A percentile compares a stretch with the other conserved stretches of the same genome.
Evolutionary conservation across 2,329 filamentous ascomycete species (phyloP).

Genomic region (Nemania diffusa): DNA sequence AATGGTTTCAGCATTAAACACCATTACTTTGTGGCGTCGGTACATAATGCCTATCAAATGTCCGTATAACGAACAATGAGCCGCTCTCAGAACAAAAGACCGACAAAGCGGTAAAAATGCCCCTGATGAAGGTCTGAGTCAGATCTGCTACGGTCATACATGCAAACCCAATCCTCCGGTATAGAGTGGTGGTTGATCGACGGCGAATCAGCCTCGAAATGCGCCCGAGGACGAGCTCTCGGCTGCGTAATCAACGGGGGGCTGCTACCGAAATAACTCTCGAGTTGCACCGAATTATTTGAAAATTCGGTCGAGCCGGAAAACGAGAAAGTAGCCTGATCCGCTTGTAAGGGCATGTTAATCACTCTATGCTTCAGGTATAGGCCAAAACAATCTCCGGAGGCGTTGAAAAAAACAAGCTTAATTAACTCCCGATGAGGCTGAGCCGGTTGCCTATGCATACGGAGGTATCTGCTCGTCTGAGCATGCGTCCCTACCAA

Average conservation of each 20-base stretch:
- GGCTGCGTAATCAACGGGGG: constrained; percentile 3
- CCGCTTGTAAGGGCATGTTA: not conserved
- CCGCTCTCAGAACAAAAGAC: not conserved
- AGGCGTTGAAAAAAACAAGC: not conserved
- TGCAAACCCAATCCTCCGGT: not conserved
- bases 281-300: not conserved
- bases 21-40: not conserved
- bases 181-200: not conserved
- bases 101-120: not conserved
- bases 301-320: not conserved
- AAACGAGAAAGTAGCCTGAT: not conserved
- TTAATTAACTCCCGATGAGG: not conserved
- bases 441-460: not conserved
- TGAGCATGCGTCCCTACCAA: not conserved
- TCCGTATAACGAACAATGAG: not conserved
- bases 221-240: not conserved
- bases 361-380: not conserved
- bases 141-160: constrained; percentile 1
- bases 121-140: not conserved
- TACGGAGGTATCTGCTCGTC: not conserved
- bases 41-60: not conserved
- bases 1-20: not conserved
- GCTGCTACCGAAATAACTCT: not conserved
- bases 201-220: not conserved
- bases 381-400: not conserved